Evolutionary conservation across 2,329 filamentous ascomycete species (phyloP).

Genomic region (Sclerotinia nivalis): DNA sequence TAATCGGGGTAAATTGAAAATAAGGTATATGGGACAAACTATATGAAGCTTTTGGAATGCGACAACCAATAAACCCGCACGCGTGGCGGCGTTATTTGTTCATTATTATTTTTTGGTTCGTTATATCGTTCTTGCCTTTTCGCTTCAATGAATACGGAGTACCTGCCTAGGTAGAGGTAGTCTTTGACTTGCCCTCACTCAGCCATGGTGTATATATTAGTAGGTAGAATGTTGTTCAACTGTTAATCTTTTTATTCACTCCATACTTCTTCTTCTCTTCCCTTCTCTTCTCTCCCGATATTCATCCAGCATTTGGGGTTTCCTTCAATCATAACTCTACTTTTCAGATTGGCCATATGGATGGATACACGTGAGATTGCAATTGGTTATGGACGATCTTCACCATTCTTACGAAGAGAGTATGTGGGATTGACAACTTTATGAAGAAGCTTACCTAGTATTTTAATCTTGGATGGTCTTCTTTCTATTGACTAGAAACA

Average conservation of each 20-base stretch:
- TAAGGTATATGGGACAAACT: neutral
- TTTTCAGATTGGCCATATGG: neutral
- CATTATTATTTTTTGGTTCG: neutral
- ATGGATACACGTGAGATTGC: neutral
- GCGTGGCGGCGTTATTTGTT: neutral
- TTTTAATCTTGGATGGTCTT: neutral
- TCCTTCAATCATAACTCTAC: neutral
- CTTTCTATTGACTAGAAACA: neutral
- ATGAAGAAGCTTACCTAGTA: neutral
- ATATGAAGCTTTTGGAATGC: neutral
- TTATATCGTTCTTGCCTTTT: neutral
- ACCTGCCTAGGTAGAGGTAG: neutral
- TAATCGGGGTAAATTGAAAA: neutral
- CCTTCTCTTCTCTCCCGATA: neutral
- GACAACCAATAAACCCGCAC: neutral
- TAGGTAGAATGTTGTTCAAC: neutral
- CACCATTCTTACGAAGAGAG: neutral
- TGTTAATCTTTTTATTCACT: neutral
- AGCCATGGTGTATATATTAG: neutral
- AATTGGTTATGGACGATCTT: neutral
- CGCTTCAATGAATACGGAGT: neutral
- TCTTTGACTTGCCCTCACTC: neutral
- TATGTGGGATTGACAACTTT: neutral
- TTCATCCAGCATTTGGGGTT: neutral
- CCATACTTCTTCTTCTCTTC: neutral